Base-by-base conservation (phyloP, 2,329 filamentous ascomycete genomes). In the Pyrenochaeta sp. region DNA sequence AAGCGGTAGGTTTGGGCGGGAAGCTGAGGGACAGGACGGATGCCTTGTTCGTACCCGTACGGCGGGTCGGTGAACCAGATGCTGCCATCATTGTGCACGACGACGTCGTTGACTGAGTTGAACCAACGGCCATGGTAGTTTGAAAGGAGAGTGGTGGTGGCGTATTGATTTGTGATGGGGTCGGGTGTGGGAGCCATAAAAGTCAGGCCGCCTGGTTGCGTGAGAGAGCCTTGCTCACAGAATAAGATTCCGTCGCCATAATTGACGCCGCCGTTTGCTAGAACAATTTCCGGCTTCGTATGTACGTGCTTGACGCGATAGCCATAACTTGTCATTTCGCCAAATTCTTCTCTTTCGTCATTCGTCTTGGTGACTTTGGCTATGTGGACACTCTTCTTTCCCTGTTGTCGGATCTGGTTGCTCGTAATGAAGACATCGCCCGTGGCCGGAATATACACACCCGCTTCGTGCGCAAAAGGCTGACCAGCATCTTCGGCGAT, bases 401-500 rank as follows among this genome's bases (percentile, higher is more conserved):
- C 59, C n/a, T 52, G 52, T 50, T 52, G 61, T 15, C 30, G 37
- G 54, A 58, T 66, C 59, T 66, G 72, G 50, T 79, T 80, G 63
- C 76, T 78, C 2, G 78, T 80, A 54, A 80, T 72, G 64, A 73
- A 80, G 9, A 80, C 61, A 2, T 65, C 65, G 43, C 76, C 71
- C 3, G 64, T 72, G 3, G 59, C 50, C 2, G 71, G 64, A 8
- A 78, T 69, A 65, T 72, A 80, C 39, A 80, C 65, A 22, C 78
- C 68, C 0, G 82, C 83, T 68, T 85, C 83, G 59, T 85, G 83
- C 1, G 82, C 82, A 50, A 84, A 84, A 0, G 81, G 78, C 90
- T 92, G 81, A 91, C 90, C 90, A 92, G 92, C 37, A 9, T 61
- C 50, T 24, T 66, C 61, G 4, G 61, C 44, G 1, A 66, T 51